These are phyloP conservation scores for Naganishia vaughanmartiniae DNA, from an alignment of 768 basidiomycete genomes.

Conservation along the genomic window DNA sequence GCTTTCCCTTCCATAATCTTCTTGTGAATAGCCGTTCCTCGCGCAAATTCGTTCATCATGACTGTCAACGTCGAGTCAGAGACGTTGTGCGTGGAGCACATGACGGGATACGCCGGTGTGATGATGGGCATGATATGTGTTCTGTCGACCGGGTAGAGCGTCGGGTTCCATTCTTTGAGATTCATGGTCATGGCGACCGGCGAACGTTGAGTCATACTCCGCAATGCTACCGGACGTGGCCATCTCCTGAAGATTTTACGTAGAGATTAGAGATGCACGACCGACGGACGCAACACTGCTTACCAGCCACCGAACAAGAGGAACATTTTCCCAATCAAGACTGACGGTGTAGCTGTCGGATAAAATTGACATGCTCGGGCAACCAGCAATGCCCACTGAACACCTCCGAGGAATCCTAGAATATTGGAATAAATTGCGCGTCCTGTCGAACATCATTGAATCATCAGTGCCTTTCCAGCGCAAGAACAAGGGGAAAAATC, in stretches of 20 bases:
- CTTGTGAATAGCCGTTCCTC: slow-evolving; percentile 87
- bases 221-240: slow-evolving; percentile 96
- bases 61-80: slow-evolving; percentile 92
- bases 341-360: slow-evolving; percentile 88
- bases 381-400: slow-evolving; percentile 98
- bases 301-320: slow-evolving; percentile 98
- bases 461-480: neutral
- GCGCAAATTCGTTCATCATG: slow-evolving; percentile 91
- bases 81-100: slow-evolving; percentile 99
- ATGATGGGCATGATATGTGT: slow-evolving; percentile 96
- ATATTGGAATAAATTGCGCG: slow-evolving; percentile 98
- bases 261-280: neutral
- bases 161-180: slow-evolving; percentile 84
- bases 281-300: slow-evolving; percentile 41
- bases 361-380: slow-evolving; percentile 98
- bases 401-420: slow-evolving; percentile 94
- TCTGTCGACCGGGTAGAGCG: slow-evolving; percentile 85
- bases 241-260: slow-evolving; percentile 68
- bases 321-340: slow-evolving; percentile 95
- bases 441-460: slow-evolving; percentile 56
- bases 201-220: slow-evolving; percentile 78
- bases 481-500: neutral
- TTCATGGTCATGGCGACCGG: slow-evolving; percentile 28
- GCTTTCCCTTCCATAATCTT: slow-evolving; percentile 57
- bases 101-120: slow-evolving; percentile 96